Evolutionary conservation across 208 protist genomes (phyloP).

Genomic region (Strigomonas oncopelti): DNA sequence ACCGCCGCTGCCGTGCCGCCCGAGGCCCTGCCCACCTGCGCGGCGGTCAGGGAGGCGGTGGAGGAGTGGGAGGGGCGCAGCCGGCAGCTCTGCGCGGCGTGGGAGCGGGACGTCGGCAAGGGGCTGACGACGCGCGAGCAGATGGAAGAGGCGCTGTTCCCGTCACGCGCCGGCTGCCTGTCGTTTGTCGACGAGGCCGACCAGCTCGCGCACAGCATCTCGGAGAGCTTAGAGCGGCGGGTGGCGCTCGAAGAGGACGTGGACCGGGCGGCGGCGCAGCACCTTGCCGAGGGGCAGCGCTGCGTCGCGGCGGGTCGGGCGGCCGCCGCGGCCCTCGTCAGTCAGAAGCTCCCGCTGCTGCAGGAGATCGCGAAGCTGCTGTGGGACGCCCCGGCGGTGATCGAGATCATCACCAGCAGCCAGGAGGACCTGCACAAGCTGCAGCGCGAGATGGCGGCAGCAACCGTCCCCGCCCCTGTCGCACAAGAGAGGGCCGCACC

Average conservation of each 20-base stretch:
- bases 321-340: background rate
- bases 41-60: constrained; percentile 17
- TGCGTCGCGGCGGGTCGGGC: background rate
- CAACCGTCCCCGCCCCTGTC: background rate
- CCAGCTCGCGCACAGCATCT: too few relatives aligned
- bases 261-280: background rate
- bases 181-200: background rate
- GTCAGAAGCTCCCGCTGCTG: background rate
- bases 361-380: constrained; percentile 12
- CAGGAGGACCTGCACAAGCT: constrained; percentile 12
- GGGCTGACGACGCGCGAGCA: background rate
- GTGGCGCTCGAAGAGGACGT: constrained; percentile 17
- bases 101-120: constrained; percentile 1
- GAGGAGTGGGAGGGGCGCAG: background rate
- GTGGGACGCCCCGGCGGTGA: constrained; percentile 20
- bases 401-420: constrained; percentile 11
- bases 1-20: constrained; percentile 12
- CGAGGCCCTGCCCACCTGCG: constrained; percentile 14
- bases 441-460: constrained; percentile 2
- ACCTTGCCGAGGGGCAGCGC: background rate
- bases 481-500: background rate
- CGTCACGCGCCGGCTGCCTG: background rate
- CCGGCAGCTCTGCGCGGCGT: background rate
- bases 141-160: constrained; percentile 1
- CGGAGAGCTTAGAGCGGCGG: constrained; percentile 13